Base-by-base conservation (phyloP, 2,329 filamentous ascomycete genomes). In the Rhinocladiella similis region DNA sequence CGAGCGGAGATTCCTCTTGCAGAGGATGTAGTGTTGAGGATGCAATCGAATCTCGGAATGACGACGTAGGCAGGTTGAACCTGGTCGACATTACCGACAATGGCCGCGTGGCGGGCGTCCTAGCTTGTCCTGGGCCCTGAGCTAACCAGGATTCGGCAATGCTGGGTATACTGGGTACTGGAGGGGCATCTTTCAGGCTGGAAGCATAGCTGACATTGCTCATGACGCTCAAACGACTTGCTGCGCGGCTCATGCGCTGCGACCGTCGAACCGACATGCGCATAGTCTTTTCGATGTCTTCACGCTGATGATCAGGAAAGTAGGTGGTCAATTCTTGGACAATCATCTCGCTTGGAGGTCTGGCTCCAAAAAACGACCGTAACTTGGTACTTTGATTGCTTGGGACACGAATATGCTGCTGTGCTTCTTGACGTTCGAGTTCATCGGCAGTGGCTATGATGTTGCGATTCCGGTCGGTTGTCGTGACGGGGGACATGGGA, bases 341-440 rank as follows among this genome's bases (percentile, higher is more conserved):
- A 69, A 99, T 99, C 70, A 99, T 83, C 77, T 99, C 94, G 75
- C 93, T 97, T 1, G 94, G 94, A 16, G 94, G 94, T 65, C 94
- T 83, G 62, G 94, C 86, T 33, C 93, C 93, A 67, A 95, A 94
- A 74, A 97, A 97, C 63, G 75, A 76, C n/a, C 76, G 74, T 14
- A 77, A 61, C 55, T 73, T 77, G 13, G 69, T 69, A 39, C 72
- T 71, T 56, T 70, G 69, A 25, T 54, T 54, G 13, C 43, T 49
- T 5, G 55, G 55, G 39, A 66, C 63, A 45, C 60, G 42, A 13
- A 59, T 48, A 20, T 46, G 43, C 22, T 57, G 56, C 38, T 63
- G 56, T 47, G 64, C 57, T 52, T 68, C 77, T 68, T 50, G 50
- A 60, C 74, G 70, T 56, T 80, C 77, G 36, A 80, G 72, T 57